Percentiles rank a stretch among this genome's conserved stretches.
Evolutionary conservation across 108 stramenopile species (phyloP).

Genomic region (Chaetoceros muelleri): DNA sequence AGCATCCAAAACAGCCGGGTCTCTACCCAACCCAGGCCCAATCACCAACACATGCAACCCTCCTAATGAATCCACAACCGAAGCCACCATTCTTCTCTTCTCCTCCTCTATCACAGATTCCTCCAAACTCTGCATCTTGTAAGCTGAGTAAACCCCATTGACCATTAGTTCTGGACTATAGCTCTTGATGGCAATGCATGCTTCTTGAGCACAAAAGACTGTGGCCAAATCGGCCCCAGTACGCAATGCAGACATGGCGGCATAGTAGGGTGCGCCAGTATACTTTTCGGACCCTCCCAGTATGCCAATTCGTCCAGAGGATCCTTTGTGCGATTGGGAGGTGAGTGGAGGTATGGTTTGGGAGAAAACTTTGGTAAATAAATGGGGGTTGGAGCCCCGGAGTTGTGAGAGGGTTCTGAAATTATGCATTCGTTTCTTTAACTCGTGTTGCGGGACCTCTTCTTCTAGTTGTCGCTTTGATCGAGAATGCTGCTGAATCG

Average conservation of each 20-base stretch:
- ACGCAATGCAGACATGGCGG: conserved; percentile 76
- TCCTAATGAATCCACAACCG: conserved; percentile 13
- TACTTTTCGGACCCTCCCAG: conserved; percentile 91
- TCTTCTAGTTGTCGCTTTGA: too few relatives aligned
- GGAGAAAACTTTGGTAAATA: too few relatives aligned
- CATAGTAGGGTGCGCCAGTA: conserved; percentile 98
- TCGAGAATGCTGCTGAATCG: too few relatives aligned
- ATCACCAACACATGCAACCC: conserved; percentile 76
- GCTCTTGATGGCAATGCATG: conserved; percentile 88
- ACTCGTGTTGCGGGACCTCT: too few relatives aligned
- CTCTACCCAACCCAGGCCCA: conserved; percentile 92
- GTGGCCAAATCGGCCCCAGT: conserved; percentile 93
- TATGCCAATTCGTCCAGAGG: conserved; percentile 85
- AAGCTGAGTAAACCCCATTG: conserved; percentile 61
- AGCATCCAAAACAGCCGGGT: conserved; percentile 50
- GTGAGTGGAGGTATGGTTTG: conserved; percentile 39
- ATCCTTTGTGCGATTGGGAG: conserved; percentile 72
- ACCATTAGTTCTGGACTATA: conserved; percentile 92
- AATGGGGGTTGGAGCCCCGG: too few relatives aligned
- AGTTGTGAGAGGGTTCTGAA: too few relatives aligned
- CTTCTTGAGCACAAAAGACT: conserved; percentile 86
- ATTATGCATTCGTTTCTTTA: too few relatives aligned
- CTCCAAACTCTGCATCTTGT: not conserved
- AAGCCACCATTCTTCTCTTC: conserved; percentile 1
- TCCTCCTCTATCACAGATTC: not conserved